Evolutionary conservation across 345 rosid genomes (phyloP).

Genomic region (Lepidium africanum): DNA sequence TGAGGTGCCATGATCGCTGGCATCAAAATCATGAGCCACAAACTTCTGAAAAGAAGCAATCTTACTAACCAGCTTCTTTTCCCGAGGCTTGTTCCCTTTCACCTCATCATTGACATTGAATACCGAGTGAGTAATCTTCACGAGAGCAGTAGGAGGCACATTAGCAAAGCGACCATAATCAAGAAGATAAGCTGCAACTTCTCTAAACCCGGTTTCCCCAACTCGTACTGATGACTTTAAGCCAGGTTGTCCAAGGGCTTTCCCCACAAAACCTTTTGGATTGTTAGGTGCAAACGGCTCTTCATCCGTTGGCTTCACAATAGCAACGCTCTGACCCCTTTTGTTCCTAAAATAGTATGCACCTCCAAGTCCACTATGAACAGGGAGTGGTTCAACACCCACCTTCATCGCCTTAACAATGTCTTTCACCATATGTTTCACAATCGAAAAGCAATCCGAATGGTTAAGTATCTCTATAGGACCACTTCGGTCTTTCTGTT

Average conservation of each 20-base stretch:
- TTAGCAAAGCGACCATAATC: slow-evolving; percentile 72
- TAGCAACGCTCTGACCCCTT: slow-evolving; percentile 71
- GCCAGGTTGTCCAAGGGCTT: slow-evolving; percentile 96
- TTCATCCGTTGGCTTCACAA: slow-evolving; percentile 97
- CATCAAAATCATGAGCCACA: slow-evolving; percentile 91
- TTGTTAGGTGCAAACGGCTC: slow-evolving; percentile 99
- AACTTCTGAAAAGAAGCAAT: slow-evolving; percentile 94
- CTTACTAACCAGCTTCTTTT: slow-evolving; percentile 79
- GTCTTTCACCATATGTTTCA: slow-evolving; percentile 54
- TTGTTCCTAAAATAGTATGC: slow-evolving; percentile 81
- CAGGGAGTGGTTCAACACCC: slow-evolving; percentile 80
- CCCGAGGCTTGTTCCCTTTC: slow-evolving; percentile 51
- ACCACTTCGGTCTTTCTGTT: slow-evolving; percentile 75
- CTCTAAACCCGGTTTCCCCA: slow-evolving; percentile 94
- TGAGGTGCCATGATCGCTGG: slow-evolving; percentile 93
- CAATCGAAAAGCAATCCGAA: slow-evolving; percentile 41
- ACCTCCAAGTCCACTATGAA: slow-evolving; percentile 88
- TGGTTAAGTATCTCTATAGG: slow-evolving; percentile 85
- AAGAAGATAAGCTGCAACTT: slow-evolving; percentile 97
- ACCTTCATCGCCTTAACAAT: slow-evolving; percentile 73
- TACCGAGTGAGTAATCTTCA: slow-evolving; percentile 88
- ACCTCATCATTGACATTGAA: slow-evolving; percentile 85
- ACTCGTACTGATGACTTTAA: slow-evolving; percentile 93
- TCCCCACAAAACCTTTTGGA: slow-evolving; percentile 96
- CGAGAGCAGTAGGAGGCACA: slow-evolving; percentile 94